Evolutionary conservation across 2,329 filamentous ascomycete genomes (phyloP).

Genomic region (Verticillium albo-atrum): DNA sequence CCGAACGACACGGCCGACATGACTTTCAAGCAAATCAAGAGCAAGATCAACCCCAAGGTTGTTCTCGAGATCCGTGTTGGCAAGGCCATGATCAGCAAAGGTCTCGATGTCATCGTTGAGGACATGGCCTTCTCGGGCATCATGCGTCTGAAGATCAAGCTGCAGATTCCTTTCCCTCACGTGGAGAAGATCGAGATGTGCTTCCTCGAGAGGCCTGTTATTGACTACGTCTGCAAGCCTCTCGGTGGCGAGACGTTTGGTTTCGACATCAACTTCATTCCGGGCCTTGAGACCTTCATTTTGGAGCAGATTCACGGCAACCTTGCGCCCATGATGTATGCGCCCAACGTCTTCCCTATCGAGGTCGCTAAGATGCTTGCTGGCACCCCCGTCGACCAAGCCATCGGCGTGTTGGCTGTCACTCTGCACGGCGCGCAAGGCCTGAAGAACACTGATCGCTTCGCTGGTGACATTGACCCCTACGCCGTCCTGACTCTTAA

Average conservation of each 20-base stretch:
- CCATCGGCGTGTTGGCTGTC: slow-evolving; percentile 87
- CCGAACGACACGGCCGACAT: slow-evolving; percentile 91
- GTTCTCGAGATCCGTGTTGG: slow-evolving; percentile 92
- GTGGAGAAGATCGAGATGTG: slow-evolving; percentile 93
- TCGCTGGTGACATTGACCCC: slow-evolving; percentile 86
- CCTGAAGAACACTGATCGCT: slow-evolving; percentile 92
- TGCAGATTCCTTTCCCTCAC: slow-evolving; percentile 93
- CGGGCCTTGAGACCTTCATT: slow-evolving; percentile 89
- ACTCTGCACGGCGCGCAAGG: slow-evolving; percentile 88
- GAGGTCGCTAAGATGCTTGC: slow-evolving; percentile 98
- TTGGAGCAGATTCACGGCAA: slow-evolving; percentile 94
- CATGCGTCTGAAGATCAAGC: slow-evolving; percentile 96
- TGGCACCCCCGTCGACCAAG: slow-evolving; percentile 89
- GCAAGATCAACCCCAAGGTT: slow-evolving; percentile 95
- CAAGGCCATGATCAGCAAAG: slow-evolving; percentile 96
- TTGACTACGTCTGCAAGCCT: slow-evolving; percentile 98
- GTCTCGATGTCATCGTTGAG: slow-evolving; percentile 94
- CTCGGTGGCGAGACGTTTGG: slow-evolving; percentile 92
- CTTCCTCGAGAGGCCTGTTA: slow-evolving; percentile 81
- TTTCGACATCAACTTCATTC: slow-evolving; percentile 99
- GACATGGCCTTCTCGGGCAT: slow-evolving; percentile 94
- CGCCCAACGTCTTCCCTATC: slow-evolving; percentile 94
- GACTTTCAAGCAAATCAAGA: slow-evolving; percentile 83
- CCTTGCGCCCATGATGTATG: slow-evolving; percentile 95
- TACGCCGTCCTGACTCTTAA: slow-evolving; percentile 85